Evolutionary conservation across 495 filamentous ascomycete genomes (phyloP).

Genomic region (Aeminium ludgeri): DNA sequence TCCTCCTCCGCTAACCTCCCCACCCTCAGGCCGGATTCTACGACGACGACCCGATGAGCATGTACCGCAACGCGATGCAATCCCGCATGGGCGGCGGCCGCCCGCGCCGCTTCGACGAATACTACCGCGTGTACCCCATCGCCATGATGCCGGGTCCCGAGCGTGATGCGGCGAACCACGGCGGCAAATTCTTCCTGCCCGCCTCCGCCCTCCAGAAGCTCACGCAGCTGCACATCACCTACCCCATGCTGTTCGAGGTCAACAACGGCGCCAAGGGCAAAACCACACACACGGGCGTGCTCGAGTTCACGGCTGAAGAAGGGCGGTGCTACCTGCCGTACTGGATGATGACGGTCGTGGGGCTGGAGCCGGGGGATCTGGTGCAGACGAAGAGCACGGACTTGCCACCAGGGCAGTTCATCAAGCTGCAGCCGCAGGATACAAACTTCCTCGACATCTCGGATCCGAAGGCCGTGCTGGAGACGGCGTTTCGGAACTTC

Average conservation of each 20-base stretch:
- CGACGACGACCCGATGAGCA: constrained; percentile 26
- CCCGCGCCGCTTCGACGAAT: constrained; percentile 78
- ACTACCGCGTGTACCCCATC: constrained; percentile 88
- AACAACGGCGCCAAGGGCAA: constrained; percentile 65
- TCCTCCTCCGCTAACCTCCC: too few species aligned
- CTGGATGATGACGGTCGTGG: constrained; percentile 92
- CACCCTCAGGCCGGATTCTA: too few species aligned
- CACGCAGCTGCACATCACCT: constrained; percentile 88
- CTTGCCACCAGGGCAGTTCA: constrained; percentile 69
- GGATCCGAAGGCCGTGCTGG: constrained; percentile 94
- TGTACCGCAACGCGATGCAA: constrained; percentile 26
- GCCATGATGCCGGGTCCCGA: constrained; percentile 89
- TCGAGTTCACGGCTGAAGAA: constrained; percentile 96
- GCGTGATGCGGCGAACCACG: constrained; percentile 78
- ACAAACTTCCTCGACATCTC: constrained; percentile 85
- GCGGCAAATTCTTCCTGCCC: constrained; percentile 92
- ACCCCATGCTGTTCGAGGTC: constrained; percentile 92
- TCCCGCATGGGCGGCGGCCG: constrained; percentile 21
- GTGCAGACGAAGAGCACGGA: constrained; percentile 89
- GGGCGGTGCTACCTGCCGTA: constrained; percentile 88
- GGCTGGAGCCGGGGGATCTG: constrained; percentile 78
- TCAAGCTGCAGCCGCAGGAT: constrained; percentile 90
- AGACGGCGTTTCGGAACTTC: constrained; percentile 90
- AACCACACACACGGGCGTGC: constrained; percentile 78
- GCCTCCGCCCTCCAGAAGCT: constrained; percentile 91